Evolutionary conservation across 805 yeast genomes (phyloP).

Genomic region (Metschnikowia bowlesiae): DNA sequence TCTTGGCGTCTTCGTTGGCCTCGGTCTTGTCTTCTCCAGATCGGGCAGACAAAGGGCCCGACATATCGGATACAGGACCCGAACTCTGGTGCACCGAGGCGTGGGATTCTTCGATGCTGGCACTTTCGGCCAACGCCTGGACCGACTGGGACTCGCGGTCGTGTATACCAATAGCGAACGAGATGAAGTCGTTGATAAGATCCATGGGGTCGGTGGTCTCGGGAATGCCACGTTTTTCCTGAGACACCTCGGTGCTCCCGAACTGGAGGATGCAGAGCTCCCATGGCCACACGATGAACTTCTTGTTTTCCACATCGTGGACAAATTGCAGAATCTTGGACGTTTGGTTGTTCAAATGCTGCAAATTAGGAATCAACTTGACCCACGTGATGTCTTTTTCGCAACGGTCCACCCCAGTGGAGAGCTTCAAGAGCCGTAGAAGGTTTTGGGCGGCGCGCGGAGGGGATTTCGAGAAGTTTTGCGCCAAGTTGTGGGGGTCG

Average conservation of each 20-base stretch:
- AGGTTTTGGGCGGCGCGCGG: conserved; percentile 24
- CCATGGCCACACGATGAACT: conserved; percentile 70
- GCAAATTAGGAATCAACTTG: conserved; percentile 61
- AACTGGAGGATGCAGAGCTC: conserved; percentile 59
- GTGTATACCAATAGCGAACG: conserved; percentile 17
- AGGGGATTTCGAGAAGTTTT: conserved; percentile 24
- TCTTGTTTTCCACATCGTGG: conserved; percentile 47
- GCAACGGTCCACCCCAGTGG: conserved; percentile 28
- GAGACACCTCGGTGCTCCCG: conserved; percentile 19
- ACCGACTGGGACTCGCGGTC: conserved; percentile 2
- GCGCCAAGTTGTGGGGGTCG: conserved; percentile 22
- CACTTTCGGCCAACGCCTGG: neutral
- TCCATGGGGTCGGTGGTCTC: conserved; percentile 24
- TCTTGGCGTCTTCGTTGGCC: neutral
- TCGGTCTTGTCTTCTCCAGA: neutral
- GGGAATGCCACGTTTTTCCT: neutral
- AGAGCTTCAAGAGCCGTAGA: conserved; percentile 28
- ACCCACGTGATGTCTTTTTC: conserved; percentile 48
- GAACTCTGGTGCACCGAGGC: neutral
- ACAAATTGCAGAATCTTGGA: conserved; percentile 57
- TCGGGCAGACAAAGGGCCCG: conserved; percentile 5
- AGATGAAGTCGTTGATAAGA: conserved; percentile 32
- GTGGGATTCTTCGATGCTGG: neutral
- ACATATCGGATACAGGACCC: conserved; percentile 3
- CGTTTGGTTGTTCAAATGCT: conserved; percentile 65